Evolutionary conservation across 495 filamentous ascomycete species (phyloP).

Genomic region (Trichoderma erinaceum): DNA sequence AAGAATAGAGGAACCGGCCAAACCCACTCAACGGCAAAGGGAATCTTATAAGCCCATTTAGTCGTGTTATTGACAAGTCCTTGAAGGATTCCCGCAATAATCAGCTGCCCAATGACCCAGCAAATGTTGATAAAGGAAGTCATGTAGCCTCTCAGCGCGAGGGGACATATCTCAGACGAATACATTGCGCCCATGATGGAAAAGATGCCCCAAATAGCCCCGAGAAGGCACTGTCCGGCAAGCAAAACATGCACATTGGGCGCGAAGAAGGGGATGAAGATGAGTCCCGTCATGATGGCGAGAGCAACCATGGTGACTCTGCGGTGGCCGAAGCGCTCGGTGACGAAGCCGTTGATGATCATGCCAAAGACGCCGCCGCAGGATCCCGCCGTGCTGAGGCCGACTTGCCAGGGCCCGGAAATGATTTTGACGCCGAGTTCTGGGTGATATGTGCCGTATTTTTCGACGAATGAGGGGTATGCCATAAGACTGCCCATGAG

Average conservation of each 20-base stretch:
- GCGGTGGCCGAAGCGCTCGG: slow-evolving; percentile 35
- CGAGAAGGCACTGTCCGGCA: slow-evolving; percentile 37
- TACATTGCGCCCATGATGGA: slow-evolving; percentile 38
- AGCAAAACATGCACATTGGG: slow-evolving; percentile 33
- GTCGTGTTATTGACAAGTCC: slow-evolving; percentile 41
- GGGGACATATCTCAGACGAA: slow-evolving; percentile 35
- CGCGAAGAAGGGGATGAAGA: slow-evolving; percentile 41
- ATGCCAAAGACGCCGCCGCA: slow-evolving; percentile 37
- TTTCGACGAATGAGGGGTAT: slow-evolving; percentile 31
- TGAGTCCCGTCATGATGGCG: slow-evolving; percentile 35
- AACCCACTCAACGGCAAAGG: slow-evolving; percentile 41
- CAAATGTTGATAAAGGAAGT: slow-evolving; percentile 42
- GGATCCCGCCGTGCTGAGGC: slow-evolving; percentile 34
- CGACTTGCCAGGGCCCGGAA: slow-evolving; percentile 35
- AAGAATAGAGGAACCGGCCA: slow-evolving; percentile 26
- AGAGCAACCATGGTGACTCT: slow-evolving; percentile 33
- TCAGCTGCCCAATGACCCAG: slow-evolving; percentile 39
- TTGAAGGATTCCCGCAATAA: slow-evolving; percentile 37
- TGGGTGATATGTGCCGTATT: slow-evolving; percentile 31
- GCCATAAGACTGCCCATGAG: slow-evolving; percentile 38
- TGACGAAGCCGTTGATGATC: slow-evolving; percentile 35
- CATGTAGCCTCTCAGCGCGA: slow-evolving; percentile 35
- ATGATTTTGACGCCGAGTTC: slow-evolving; percentile 23
- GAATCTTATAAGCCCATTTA: slow-evolving; percentile 61
- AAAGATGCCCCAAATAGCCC: slow-evolving; percentile 44